Evolutionary conservation across 164 flowering plant genomes (phyloP).

Genomic region (Cinnamomum chago): DNA sequence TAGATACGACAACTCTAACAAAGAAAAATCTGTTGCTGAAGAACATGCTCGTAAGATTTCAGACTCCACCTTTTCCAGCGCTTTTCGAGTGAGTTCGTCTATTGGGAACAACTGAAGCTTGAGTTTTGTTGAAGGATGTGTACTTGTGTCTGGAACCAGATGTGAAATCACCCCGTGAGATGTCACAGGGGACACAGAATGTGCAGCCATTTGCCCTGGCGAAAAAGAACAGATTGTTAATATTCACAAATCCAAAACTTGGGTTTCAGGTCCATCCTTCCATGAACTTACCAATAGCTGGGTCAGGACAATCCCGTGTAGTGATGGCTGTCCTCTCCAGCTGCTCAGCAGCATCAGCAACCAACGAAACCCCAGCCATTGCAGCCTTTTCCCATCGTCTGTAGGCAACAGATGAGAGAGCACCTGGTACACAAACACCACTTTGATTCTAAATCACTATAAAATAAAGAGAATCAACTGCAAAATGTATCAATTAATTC

Average conservation of each 20-base stretch:
- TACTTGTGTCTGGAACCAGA: slow-evolving; percentile 28
- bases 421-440: slow-evolving; percentile 27
- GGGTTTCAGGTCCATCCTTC: not conserved
- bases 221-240: slow-evolving; percentile 10
- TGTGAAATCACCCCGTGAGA: slow-evolving; percentile 13
- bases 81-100: slow-evolving; percentile 73
- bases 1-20: too few relatives aligned
- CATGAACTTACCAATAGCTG: slow-evolving; percentile 15
- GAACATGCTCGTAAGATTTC: not conserved
- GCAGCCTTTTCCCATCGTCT: slow-evolving; percentile 98
- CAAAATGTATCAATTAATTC: not conserved
- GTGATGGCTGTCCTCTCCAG: slow-evolving; percentile 48
- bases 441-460: not conserved
- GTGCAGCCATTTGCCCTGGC: slow-evolving; percentile 34
- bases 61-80: slow-evolving; percentile 76
- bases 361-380: slow-evolving; percentile 94
- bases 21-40: too few relatives aligned
- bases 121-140: slow-evolving; percentile 48
- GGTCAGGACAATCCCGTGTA: slow-evolving; percentile 34
- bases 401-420: slow-evolving; percentile 59
- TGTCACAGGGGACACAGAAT: slow-evolving; percentile 18
- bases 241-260: slow-evolving; percentile 1
- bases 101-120: slow-evolving; percentile 96
- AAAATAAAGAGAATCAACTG: not conserved
- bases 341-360: slow-evolving; percentile 99